Base-by-base conservation (phyloP, 352 stramenopile genomes). In the Thalassiosira hispida region DNA sequence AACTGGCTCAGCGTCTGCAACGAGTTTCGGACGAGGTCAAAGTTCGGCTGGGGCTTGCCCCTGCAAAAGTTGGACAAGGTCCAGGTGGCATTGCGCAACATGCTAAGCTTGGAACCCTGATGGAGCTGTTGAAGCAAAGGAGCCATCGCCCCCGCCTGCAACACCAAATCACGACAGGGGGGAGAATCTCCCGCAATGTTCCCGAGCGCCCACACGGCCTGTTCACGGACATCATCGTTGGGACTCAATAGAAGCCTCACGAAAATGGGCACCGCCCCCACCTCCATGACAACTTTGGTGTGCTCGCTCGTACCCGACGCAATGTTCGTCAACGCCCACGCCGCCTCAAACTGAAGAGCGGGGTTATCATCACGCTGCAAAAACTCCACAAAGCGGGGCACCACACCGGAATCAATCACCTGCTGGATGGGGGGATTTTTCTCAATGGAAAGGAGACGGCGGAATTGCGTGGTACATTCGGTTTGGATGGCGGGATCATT, bases 321-420 rank as follows among this genome's bases (percentile, higher is more conserved):
- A 86, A 99, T 99, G 88, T 99, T 99, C 33, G 98, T 99, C n/a
- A 99, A 87, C 31, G 97, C 96, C 98, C 98, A 99, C 4, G 98
- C 97, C 20, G 98, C 97, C 84, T 99, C 98, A 76, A 99, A 99
- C 88, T 99, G 97, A 40, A 97, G 83, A 8, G 90, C 91, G 33
- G 92, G 91, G 62, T 87, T 98, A 78, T 98, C 96, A 64, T 98
- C 95, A 44, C 95, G 92, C 81, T 98, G 91, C 59, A 99, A 90
- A 86, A 99, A 99, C 86, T 98, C 89, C 27, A 99, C 97, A 74
- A 99, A 98, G 46, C 97, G 94, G 11, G 97, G 97, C 29, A 99
- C 97, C 9, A 99, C 97, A 52, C 96, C 97, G 1, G 95, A 95
- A n/a, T 98, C 91, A 77, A 99, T 99, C 47, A 99, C 97, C 82